Conservation (phyloP, 2,329 filamentous ascomycete genomes). For the Paecilomyces fulvus region DNA sequence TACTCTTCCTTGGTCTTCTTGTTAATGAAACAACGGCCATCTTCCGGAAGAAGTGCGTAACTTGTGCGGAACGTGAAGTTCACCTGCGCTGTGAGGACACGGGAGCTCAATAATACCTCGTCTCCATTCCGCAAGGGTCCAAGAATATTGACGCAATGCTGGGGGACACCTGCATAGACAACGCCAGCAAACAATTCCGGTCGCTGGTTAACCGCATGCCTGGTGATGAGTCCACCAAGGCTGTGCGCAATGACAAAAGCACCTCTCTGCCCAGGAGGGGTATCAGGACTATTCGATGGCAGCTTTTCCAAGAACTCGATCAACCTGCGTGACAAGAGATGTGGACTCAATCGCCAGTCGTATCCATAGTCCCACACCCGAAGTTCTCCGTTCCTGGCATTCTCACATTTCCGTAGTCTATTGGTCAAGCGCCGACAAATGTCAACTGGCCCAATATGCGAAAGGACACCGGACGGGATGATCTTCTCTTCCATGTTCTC, state of each 20-base stretch:
- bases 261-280: conserved; percentile 50
- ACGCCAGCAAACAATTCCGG: conserved; percentile 83
- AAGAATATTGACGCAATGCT: conserved; percentile 82
- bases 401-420: conserved; percentile 64
- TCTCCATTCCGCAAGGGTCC: conserved; percentile 89
- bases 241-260: conserved; percentile 78
- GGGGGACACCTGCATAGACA: conserved; percentile 74
- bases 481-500: conserved; percentile 75
- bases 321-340: conserved; percentile 63
- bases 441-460: conserved; percentile 84
- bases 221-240: conserved; percentile 76
- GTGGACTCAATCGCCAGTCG: conserved; percentile 84
- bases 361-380: conserved; percentile 87
- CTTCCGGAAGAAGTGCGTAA: conserved; percentile 75
- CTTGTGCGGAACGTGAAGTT: conserved; percentile 87
- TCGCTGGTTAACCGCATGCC: conserved; percentile 75
- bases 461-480: conserved; percentile 78
- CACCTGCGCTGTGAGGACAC: conserved; percentile 82
- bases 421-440: conserved; percentile 77
- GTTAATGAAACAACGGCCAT: conserved; percentile 81
- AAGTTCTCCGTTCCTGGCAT: conserved; percentile 61
- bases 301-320: conserved; percentile 64
- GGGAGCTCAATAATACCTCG: conserved; percentile 79
- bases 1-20: conserved; percentile 72
- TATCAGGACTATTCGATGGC: conserved; percentile 60